phyloP scores from a whole-genome alignment of 345 rosid genomes.

The Viola odorata region DNA sequence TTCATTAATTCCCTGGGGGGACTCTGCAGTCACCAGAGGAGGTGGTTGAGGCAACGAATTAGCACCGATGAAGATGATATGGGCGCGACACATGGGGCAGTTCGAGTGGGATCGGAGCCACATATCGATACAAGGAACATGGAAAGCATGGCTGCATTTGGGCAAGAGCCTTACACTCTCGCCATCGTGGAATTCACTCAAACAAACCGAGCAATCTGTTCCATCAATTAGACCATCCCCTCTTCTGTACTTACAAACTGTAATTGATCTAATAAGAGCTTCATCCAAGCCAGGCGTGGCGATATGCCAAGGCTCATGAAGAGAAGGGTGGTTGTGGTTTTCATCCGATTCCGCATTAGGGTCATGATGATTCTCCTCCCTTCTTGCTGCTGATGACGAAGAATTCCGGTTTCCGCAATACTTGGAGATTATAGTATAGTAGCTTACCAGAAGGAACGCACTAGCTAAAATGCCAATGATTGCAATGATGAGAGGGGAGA shows the following conservation, averaged over 20 bases:
- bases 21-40: slow-evolving; percentile 23
- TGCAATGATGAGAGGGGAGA: slow-evolving; percentile 81
- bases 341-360: slow-evolving; percentile 29
- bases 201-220: slow-evolving; percentile 85
- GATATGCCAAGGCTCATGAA: slow-evolving; percentile 55
- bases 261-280: slow-evolving; percentile 62
- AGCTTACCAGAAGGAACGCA: slow-evolving; percentile 71
- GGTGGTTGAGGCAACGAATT: slow-evolving; percentile 30
- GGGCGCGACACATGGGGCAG: slow-evolving; percentile 86
- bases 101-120: slow-evolving; percentile 86
- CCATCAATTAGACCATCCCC: slow-evolving; percentile 47
- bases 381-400: slow-evolving; percentile 12
- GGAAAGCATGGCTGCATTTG: slow-evolving; percentile 78
- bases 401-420: slow-evolving; percentile 39
- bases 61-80: slow-evolving; percentile 32
- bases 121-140: slow-evolving; percentile 74
- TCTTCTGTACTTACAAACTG: slow-evolving; percentile 54
- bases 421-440: slow-evolving; percentile 71
- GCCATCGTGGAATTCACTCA: slow-evolving; percentile 70
- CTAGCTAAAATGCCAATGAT: slow-evolving; percentile 68
- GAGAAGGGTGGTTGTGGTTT: slow-evolving; percentile 33
- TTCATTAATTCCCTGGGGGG: slow-evolving; percentile 24
- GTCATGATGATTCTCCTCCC: slow-evolving; percentile 27
- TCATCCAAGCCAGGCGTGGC: slow-evolving; percentile 59
- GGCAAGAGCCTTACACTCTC: slow-evolving; percentile 81